Evolutionary conservation across 441 rosid species (phyloP).

Genomic region (Pelargonium fulgidum): DNA sequence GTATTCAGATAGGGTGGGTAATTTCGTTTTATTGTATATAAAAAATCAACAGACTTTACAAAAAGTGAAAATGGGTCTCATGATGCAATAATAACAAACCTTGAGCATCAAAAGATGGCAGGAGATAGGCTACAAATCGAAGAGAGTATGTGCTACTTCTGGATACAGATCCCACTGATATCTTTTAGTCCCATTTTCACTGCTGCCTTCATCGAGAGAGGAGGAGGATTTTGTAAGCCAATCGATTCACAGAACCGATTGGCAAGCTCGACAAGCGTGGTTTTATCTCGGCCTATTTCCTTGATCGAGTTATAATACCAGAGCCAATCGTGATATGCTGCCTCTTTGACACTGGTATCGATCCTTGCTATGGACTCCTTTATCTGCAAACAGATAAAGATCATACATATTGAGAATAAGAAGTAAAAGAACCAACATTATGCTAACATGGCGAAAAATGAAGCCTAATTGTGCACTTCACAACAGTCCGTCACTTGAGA

Average conservation of each 20-base stretch:
- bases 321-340: constrained; percentile 93
- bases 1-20: too few species aligned
- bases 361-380: constrained; percentile 58
- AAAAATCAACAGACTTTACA: too few species aligned
- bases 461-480: too few species aligned
- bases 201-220: constrained; percentile 66
- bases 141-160: constrained; percentile 28
- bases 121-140: too few species aligned
- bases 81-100: too few species aligned
- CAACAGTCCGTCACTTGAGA: too few species aligned
- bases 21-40: too few species aligned
- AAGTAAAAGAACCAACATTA: background rate
- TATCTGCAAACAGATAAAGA: constrained; percentile 37
- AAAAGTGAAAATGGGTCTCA: too few species aligned
- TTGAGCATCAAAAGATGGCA: too few species aligned
- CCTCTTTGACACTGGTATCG: constrained; percentile 77
- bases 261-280: constrained; percentile 71
- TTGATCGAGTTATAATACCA: constrained; percentile 80
- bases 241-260: constrained; percentile 61
- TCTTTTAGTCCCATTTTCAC: constrained; percentile 88
- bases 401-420: constrained; percentile 9
- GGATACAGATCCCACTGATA: constrained; percentile 68
- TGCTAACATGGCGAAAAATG: background rate
- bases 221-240: constrained; percentile 69
- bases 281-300: constrained; percentile 79